A percentile compares a stretch with the other conserved stretches of the same genome.
phyloP scores from a whole-genome alignment of 176 grass and related monocot genomes.

The Aegilops tauschii region DNA sequence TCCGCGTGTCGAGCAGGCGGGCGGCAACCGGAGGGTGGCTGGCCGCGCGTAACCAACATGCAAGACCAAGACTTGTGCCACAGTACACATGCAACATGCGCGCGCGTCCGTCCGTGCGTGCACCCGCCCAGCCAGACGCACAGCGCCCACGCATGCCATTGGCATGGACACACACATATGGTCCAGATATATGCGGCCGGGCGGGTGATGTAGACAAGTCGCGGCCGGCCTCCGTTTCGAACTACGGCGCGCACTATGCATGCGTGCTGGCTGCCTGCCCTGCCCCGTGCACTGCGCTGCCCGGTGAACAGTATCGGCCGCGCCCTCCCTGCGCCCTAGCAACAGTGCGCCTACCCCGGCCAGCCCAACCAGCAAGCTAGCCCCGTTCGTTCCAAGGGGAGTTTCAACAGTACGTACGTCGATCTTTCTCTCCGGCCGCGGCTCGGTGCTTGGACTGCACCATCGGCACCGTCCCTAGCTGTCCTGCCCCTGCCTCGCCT shows the following conservation, averaged over 20 bases:
- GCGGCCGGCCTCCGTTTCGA: background rate
- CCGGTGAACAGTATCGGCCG: slow-evolving; percentile 34
- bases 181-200: background rate
- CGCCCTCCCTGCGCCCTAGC: background rate
- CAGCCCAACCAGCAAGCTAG: background rate
- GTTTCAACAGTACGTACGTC: slow-evolving; percentile 1
- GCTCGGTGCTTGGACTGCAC: background rate
- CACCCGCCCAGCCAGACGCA: too few relatives aligned
- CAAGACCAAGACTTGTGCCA: too few relatives aligned
- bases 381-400: background rate
- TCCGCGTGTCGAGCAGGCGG: too few relatives aligned
- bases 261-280: background rate
- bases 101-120: background rate
- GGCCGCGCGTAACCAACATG: too few relatives aligned
- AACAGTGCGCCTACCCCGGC: background rate
- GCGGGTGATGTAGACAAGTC: slow-evolving; percentile 14
- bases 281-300: background rate
- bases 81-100: background rate
- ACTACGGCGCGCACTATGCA: slow-evolving; percentile 13
- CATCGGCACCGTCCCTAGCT: background rate
- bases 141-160: background rate
- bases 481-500: background rate
- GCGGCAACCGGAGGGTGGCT: too few relatives aligned
- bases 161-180: background rate
- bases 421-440: background rate